These are phyloP conservation scores for Zoysia matrella DNA, from an alignment of 202 grass and related monocot genomes.

Conservation along the genomic window DNA sequence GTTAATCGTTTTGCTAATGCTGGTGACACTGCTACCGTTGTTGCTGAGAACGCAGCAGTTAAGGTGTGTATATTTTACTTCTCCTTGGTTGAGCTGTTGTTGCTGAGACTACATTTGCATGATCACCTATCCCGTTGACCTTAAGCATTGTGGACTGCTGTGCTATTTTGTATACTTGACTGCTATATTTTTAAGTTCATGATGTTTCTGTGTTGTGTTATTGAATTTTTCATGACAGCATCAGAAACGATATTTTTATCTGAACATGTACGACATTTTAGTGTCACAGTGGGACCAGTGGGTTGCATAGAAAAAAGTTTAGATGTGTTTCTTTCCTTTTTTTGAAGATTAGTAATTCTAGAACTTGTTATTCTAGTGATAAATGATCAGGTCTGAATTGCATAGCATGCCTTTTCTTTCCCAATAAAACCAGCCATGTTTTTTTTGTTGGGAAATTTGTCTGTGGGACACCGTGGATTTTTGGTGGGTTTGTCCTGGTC, in stretches of 20 bases:
- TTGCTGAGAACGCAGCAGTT: slow-evolving; percentile 90
- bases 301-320: background rate
- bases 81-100: background rate
- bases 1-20: too few relatives aligned
- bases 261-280: background rate
- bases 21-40: slow-evolving; percentile 86
- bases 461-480: too few relatives aligned
- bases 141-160: slow-evolving; percentile 1
- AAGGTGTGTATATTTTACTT: slow-evolving; percentile 51
- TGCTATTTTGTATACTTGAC: slow-evolving; percentile 15
- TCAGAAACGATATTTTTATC: background rate
- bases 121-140: background rate
- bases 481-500: too few relatives aligned
- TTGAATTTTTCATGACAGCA: background rate
- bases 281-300: background rate
- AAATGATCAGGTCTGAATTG: background rate
- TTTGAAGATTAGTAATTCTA: background rate
- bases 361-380: slow-evolving; percentile 1
- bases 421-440: background rate
- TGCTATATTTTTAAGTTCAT: slow-evolving; percentile 3
- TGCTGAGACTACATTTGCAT: too few relatives aligned
- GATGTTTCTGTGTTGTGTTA: background rate
- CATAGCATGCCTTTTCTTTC: background rate
- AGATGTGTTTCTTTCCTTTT: background rate
- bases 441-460: too few relatives aligned